Conservation (phyloP, 306 rosid genomes). For the Amphicarpaea edgeworthii region DNA sequence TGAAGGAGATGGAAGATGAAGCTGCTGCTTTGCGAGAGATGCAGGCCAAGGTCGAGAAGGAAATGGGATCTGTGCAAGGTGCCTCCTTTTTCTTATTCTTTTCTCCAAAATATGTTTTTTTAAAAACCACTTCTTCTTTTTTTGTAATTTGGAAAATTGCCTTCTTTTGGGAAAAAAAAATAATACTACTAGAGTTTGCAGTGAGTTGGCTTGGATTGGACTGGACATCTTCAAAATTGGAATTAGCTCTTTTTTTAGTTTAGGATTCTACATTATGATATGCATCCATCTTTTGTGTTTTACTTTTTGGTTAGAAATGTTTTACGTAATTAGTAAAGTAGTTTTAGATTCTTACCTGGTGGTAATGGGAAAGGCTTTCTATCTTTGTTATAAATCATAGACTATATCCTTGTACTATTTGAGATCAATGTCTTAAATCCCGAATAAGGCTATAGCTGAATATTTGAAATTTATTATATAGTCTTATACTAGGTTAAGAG, state of each 20-base stretch:
- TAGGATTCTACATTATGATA: not conserved
- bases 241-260: not conserved
- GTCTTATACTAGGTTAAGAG: not conserved
- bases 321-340: not conserved
- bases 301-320: constrained; percentile 6
- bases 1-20: constrained; percentile 76
- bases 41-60: constrained; percentile 77
- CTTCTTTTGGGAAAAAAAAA: not conserved
- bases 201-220: constrained; percentile 31
- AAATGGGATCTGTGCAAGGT: constrained; percentile 70
- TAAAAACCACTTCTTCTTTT: not conserved
- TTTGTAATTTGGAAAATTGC: not conserved
- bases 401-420: constrained; percentile 1
- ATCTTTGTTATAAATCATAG: not conserved
- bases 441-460: not conserved
- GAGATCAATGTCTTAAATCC: not conserved
- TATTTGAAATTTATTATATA: not conserved
- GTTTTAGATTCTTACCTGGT: constrained; percentile 17
- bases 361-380: not conserved
- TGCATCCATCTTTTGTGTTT: not conserved
- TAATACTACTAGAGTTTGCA: not conserved
- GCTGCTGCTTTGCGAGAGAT: constrained; percentile 71
- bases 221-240: constrained; percentile 9
- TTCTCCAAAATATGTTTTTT: not conserved
- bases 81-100: not conserved